Percentiles rank a stretch among this genome's conserved stretches.
phyloP scores from a whole-genome alignment of 2,329 filamentous ascomycete genomes.

The Pyricularia sp. region DNA sequence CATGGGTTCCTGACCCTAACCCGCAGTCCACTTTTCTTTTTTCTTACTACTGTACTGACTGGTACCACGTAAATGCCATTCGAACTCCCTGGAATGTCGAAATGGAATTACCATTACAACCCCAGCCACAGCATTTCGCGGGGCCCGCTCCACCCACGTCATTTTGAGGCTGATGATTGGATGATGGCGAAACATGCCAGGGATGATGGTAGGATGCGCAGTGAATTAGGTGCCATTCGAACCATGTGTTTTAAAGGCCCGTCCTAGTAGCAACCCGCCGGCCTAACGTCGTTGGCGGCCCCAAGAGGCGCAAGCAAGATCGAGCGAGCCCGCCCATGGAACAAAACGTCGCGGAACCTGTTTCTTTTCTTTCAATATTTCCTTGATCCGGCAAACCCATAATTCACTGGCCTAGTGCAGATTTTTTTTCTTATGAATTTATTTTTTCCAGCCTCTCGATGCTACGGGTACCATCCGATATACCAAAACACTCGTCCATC shows the following conservation, averaged over 20 bases:
- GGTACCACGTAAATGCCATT: neutral
- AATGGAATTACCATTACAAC: neutral
- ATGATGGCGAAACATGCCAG: neutral
- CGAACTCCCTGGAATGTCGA: neutral
- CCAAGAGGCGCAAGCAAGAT: neutral
- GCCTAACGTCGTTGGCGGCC: neutral
- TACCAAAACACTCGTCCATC: neutral
- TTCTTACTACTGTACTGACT: too few relatives aligned
- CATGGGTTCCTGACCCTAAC: neutral
- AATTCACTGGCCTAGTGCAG: neutral
- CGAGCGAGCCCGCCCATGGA: neutral
- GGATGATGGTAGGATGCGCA: neutral
- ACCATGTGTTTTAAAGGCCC: neutral
- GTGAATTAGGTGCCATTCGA: neutral
- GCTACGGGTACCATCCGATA: neutral
- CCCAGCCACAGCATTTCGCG: neutral
- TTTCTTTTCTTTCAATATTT: neutral
- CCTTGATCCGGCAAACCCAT: neutral
- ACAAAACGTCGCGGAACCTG: neutral
- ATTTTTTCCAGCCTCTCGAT: neutral
- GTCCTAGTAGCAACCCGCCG: neutral
- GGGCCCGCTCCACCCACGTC: neutral
- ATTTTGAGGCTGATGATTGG: neutral
- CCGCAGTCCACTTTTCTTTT: neutral
- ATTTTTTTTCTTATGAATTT: neutral